Conservation (phyloP, 805 yeast genomes). For the Isabelozyma heimii region DNA sequence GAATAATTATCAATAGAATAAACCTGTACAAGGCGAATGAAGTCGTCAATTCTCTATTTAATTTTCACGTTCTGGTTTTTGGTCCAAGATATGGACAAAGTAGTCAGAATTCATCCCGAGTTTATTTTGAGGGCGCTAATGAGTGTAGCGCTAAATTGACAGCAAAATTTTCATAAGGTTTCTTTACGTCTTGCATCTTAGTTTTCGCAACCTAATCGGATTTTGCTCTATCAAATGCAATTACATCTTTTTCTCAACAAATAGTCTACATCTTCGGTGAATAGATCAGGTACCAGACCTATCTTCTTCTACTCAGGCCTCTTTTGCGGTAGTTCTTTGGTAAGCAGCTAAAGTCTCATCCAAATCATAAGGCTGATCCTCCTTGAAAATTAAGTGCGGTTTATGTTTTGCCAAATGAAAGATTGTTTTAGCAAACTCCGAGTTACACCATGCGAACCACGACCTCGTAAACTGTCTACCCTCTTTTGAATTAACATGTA, state of each 20-base stretch:
- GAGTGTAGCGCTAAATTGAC: no score
- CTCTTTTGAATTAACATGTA: constrained; percentile 54
- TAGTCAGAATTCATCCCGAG: no score
- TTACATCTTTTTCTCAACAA: neutral
- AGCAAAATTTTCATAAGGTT: no score
- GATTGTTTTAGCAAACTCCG: constrained; percentile 88
- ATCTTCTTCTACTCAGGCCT: no score
- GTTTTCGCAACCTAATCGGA: no score
- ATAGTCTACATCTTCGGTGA: neutral
- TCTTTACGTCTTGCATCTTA: no score
- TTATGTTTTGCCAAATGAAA: constrained; percentile 68
- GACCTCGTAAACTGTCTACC: constrained; percentile 65
- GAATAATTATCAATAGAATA: no score
- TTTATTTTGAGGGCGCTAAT: no score
- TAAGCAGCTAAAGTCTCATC: constrained; percentile 14
- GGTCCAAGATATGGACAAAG: no score
- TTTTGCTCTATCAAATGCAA: neutral
- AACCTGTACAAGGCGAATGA: no score
- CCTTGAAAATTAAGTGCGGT: constrained; percentile 67
- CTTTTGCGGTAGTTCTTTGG: neutral
- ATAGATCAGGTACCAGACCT: neutral
- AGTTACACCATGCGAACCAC: constrained; percentile 95
- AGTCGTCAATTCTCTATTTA: no score
- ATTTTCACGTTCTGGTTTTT: no score
- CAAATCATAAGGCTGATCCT: constrained; percentile 32